Base-by-base conservation (phyloP, 78 protist genomes). In the Trichosphaerium sp. region DNA sequence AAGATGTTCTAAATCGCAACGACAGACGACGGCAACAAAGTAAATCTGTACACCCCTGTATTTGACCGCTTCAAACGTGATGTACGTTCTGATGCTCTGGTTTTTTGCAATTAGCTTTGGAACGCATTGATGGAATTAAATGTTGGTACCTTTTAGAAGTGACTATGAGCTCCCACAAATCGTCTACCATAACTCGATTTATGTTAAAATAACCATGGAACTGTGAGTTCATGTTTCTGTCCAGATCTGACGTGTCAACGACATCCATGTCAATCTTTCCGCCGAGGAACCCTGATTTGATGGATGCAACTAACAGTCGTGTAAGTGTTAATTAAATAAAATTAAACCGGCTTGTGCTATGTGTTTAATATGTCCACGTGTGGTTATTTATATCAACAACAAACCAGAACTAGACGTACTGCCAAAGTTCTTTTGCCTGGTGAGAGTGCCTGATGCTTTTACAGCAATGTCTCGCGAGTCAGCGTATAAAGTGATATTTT, bases 141-240 rank as follows among this genome's bases (percentile, higher is more conserved):
- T 15, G 63, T 0, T 18, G 54, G 7, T 28, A 28, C 32, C 41
- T 41, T 18, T n/a, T 12, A 21, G 5, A 28, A 11, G 32, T 3
- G 51, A 8, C 3, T n/a, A 78, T 66, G 15, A 78, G 47, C 60
- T 78, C 85, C n/a, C 68, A 68, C 7, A 78, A 62, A 57, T 78
- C 85, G 44, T 78, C 85, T 34, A 78, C 80, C 73, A 78, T 64
- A 40, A 60, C 23, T 32, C 79, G 49, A 48, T 78, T 78, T 31
- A 78, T 55, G 47, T 78, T 78, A 42, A 78, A 78, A 69, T 56
- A 76, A 6, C 74, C 63, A 38, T 78, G 85, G 57, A 62, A 74
- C 34, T 73, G 38, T 35, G 58, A 67, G 11, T 77, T 64, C 79
- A 78, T 71, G 65, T 78, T 78, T 26, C 35, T 15, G 40, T 60